Conservation (phyloP, 192 early-diverging fungal species). For the Powellomyces hirtus region DNA sequence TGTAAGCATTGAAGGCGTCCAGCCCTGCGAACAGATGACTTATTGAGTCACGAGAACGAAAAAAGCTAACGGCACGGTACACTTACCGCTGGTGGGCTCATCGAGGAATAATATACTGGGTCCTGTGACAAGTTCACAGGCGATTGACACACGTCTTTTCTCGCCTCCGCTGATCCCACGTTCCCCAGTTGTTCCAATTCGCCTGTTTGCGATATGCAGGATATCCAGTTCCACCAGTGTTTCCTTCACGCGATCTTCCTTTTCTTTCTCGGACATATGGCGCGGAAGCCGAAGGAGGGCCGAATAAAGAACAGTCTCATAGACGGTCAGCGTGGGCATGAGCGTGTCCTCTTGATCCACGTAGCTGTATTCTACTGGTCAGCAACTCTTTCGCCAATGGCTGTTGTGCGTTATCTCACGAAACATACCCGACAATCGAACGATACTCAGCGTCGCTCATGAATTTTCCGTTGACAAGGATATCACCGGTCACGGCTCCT, state of each 20-base stretch:
- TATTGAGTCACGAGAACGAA: background rate
- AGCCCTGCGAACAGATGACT: conserved; percentile 53
- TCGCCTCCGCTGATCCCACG: conserved; percentile 92
- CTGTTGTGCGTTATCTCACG: too few species aligned
- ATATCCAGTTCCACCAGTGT: conserved; percentile 87
- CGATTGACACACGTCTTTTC: conserved; percentile 89
- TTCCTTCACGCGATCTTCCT: conserved; percentile 52
- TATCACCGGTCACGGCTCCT: conserved; percentile 71
- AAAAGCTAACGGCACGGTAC: background rate
- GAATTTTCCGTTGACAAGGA: conserved; percentile 76
- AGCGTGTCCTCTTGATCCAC: conserved; percentile 92
- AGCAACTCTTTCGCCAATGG: too few species aligned
- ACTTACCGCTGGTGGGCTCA: conserved; percentile 49
- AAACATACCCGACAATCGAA: conserved; percentile 43
- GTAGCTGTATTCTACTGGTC: conserved; percentile 53
- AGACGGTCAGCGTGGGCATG: conserved; percentile 83
- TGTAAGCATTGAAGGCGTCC: conserved; percentile 91
- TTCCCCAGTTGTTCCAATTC: conserved; percentile 64
- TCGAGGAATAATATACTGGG: conserved; percentile 88
- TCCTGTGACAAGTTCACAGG: conserved; percentile 87
- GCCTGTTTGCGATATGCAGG: conserved; percentile 72
- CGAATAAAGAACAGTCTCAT: conserved; percentile 87
- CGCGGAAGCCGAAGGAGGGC: conserved; percentile 79
- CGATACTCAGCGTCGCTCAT: conserved; percentile 59
- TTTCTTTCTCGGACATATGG: conserved; percentile 53